Percentiles rank a stretch among this genome's conserved stretches.
These are phyloP conservation scores for Yamadazyma conglobata DNA, from an alignment of 1,139 yeast genomes.

Conservation along the genomic window DNA sequence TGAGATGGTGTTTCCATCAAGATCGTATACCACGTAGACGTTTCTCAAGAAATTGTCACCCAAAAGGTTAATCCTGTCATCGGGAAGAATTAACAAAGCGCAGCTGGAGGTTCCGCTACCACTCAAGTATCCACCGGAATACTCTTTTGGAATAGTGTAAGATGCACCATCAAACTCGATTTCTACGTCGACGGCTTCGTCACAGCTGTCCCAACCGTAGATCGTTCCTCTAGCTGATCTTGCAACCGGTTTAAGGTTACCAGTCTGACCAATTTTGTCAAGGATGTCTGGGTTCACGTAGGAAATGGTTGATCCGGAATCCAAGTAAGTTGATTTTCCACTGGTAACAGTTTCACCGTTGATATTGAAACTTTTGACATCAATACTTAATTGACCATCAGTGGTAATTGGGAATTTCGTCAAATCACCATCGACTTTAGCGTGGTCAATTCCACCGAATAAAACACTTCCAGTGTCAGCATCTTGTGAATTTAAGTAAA, in stretches of 20 bases:
- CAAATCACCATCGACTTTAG: conserved; percentile 40
- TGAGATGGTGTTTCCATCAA: conserved; percentile 59
- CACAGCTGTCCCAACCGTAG: conserved; percentile 9
- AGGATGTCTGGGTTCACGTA: conserved; percentile 20
- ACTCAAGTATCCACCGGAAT: conserved; percentile 2
- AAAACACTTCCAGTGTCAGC: conserved; percentile 36
- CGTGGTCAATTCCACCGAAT: conserved; percentile 52
- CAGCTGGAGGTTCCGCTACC: conserved; percentile 11
- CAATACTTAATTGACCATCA: conserved; percentile 20
- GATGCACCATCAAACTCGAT: conserved; percentile 30
- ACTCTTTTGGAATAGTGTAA: conserved; percentile 25
- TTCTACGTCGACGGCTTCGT: conserved; percentile 14
- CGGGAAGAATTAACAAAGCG: conserved; percentile 6
- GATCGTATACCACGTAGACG: conserved; percentile 74
- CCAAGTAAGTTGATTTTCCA: conserved; percentile 24
- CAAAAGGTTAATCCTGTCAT: conserved; percentile 25
- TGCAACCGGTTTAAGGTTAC: too few species aligned
- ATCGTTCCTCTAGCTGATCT: conserved; percentile 3
- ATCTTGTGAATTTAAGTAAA: conserved; percentile 24
- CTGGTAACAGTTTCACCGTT: conserved; percentile 13
- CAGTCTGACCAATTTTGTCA: conserved; percentile 15
- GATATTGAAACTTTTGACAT: conserved; percentile 17
- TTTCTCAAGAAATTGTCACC: conserved; percentile 76
- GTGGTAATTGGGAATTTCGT: conserved; percentile 17
- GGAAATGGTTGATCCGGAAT: conserved; percentile 30